phyloP scores from a whole-genome alignment of 2,329 filamentous ascomycete species.

The Diaporthe sp. region DNA sequence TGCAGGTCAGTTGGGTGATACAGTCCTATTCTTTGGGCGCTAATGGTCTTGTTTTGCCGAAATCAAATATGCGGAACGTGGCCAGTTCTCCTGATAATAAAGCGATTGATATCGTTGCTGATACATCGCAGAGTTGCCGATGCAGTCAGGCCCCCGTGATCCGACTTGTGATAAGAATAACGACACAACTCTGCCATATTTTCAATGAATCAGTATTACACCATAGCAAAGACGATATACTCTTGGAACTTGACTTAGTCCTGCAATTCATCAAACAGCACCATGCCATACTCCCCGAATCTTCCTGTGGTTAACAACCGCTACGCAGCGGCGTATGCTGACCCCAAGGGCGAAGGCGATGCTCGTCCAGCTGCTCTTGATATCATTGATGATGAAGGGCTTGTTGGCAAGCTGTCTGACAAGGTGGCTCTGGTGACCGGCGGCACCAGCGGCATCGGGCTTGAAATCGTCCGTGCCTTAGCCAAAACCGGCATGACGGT shows the following conservation, averaged over 20 bases:
- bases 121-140: neutral
- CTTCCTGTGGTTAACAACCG: neutral
- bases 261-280: neutral
- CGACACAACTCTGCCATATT: neutral
- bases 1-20: neutral
- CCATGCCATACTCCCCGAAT: neutral
- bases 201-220: neutral
- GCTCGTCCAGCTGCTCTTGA: conserved; percentile 51
- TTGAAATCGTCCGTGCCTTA: conserved; percentile 57
- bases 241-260: neutral
- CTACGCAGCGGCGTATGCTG: conserved; percentile 26
- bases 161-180: neutral
- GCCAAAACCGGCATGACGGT: conserved; percentile 57
- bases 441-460: conserved; percentile 53
- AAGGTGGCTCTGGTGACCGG: conserved; percentile 57
- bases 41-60: neutral
- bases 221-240: neutral
- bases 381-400: conserved; percentile 49
- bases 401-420: conserved; percentile 48
- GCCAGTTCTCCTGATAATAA: neutral
- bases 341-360: conserved; percentile 50
- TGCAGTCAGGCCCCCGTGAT: neutral
- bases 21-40: neutral
- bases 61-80: neutral
- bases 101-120: neutral